Evolutionary conservation across 2,329 filamentous ascomycete genomes (phyloP).

Genomic region (Fusarium musae): DNA sequence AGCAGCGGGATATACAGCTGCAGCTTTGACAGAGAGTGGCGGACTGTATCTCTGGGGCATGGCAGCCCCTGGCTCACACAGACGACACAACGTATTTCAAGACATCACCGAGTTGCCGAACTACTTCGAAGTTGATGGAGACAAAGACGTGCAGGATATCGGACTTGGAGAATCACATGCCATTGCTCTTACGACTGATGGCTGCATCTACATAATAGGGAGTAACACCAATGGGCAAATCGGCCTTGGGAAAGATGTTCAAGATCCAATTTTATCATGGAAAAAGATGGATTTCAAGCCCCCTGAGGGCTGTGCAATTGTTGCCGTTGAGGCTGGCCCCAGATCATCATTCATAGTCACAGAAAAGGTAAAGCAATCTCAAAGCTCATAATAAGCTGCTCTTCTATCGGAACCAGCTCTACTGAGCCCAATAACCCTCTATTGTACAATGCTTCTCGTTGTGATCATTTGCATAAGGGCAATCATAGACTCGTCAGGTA

Average conservation of each 20-base stretch:
- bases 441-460: slow-evolving; percentile 57
- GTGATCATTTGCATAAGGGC: slow-evolving; percentile 38
- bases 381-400: slow-evolving; percentile 20
- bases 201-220: slow-evolving; percentile 65
- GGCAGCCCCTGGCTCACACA: slow-evolving; percentile 34
- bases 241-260: slow-evolving; percentile 52
- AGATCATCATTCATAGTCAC: slow-evolving; percentile 62
- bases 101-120: slow-evolving; percentile 50
- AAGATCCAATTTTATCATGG: slow-evolving; percentile 49
- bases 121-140: slow-evolving; percentile 58
- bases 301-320: slow-evolving; percentile 44
- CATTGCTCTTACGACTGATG: slow-evolving; percentile 62
- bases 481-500: slow-evolving; percentile 96
- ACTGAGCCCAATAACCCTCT: slow-evolving; percentile 57
- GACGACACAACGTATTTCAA: slow-evolving; percentile 49
- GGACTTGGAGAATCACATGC: slow-evolving; percentile 69
- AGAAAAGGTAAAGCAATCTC: slow-evolving; percentile 28
- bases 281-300: slow-evolving; percentile 48
- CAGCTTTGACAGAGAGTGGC: slow-evolving; percentile 66
- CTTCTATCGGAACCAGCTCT: slow-evolving; percentile 44
- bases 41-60: slow-evolving; percentile 72
- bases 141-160: slow-evolving; percentile 66
- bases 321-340: slow-evolving; percentile 60
- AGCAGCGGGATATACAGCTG: slow-evolving; percentile 66
- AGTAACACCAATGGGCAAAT: slow-evolving; percentile 69